phyloP scores from a whole-genome alignment of 768 basidiomycete species.

The Lactarius trivialis region DNA sequence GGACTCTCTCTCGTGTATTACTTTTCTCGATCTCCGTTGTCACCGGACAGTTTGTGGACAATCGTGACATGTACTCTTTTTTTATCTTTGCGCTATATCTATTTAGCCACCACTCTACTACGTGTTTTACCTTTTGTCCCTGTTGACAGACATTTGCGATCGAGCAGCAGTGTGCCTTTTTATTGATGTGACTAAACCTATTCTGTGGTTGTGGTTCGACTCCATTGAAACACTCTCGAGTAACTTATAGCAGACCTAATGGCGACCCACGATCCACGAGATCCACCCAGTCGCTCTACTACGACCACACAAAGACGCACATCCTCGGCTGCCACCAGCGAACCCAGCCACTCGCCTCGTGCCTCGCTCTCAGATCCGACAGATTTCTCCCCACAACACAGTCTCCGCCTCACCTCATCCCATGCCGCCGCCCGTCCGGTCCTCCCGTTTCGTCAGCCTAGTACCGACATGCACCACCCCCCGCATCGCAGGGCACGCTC shows the following conservation, averaged over 20 bases:
- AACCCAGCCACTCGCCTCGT: not conserved
- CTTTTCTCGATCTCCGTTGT: not conserved
- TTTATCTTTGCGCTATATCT: not conserved
- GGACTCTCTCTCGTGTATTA: conserved; percentile 14
- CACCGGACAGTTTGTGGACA: conserved; percentile 15
- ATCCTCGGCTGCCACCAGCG: not conserved
- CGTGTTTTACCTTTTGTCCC: not conserved
- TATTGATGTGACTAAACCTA: not conserved
- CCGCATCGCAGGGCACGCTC: not conserved
- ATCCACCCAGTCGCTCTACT: not conserved
- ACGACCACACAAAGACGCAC: not conserved
- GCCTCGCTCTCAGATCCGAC: not conserved
- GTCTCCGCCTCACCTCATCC: not conserved
- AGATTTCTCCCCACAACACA: not conserved
- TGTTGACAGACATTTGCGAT: not conserved
- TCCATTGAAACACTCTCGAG: too few relatives aligned
- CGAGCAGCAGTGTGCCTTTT: not conserved
- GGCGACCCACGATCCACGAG: not conserved
- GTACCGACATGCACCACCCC: not conserved
- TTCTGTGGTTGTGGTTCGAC: not conserved
- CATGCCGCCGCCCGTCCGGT: not conserved
- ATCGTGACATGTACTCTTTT: conserved; percentile 12
- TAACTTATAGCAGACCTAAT: not conserved
- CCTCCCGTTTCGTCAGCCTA: not conserved
- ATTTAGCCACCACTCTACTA: conserved; percentile 1